Evolutionary conservation across 108 stramenopile genomes (phyloP), one percentile per base, ranked within the genome.

Genomic region (Skeletonema tropicum): DNA sequence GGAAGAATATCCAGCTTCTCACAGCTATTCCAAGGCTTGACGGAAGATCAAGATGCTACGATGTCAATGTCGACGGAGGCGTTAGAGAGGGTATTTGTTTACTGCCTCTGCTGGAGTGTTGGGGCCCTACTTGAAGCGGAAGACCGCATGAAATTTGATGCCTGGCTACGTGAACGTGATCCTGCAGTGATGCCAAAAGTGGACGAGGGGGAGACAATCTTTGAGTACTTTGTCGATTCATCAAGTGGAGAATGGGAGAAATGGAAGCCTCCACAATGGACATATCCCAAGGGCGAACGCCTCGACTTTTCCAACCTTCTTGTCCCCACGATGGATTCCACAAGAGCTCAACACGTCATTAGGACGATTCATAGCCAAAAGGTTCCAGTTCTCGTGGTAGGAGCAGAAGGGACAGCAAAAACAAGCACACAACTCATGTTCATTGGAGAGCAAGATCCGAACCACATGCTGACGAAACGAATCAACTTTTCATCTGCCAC

Each of bases 401-500:
- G 96, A 30, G 94, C 92, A 13, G 92, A 93, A 65, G 96, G 96
- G 11, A 97, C 96, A 29, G 96, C 96, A 8, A 97, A 97, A 82
- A 97, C 96, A 7, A 93, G 92, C 29, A 92, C 91, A 26, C 89
- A 90, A 46, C 85, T 93, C 45, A 97, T 97, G 94, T 97, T 92
- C 77, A 70, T 89, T 29, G 83, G 78, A 33, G 85, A 85, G 71
- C 88, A 91, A 63, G 88, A 93, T 60, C 83, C 90, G 3, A 69
- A 70, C 42, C 62, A 71, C 49, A 91, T 89, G 75, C 64, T 92
- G 14, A 84, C 86, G 8, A 85, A 94, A 59, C 90, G 92, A 42
- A 87, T 95, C 68, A 97, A 97, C 90, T 97, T 94, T 68, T 95
- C 94, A 36, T 88, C 85, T 17, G 96, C 96, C 7, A 97, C 96